phyloP scores from a whole-genome alignment of 257 asterid species.

The Nyctanthes arbortristis region DNA sequence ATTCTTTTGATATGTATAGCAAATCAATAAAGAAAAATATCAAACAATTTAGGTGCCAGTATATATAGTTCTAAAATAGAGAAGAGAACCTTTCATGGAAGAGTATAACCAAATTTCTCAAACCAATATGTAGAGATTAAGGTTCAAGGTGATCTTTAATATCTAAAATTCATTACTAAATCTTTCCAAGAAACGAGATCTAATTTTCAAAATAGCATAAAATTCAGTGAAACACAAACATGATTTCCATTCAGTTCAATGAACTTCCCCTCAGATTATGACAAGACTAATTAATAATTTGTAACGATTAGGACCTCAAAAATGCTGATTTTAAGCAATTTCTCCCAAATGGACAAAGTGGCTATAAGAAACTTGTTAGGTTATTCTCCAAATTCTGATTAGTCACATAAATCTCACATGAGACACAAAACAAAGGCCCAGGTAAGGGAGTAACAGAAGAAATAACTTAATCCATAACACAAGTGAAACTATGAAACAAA shows the following conservation, averaged over 20 bases:
- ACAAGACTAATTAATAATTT: too few species aligned
- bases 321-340: not conserved
- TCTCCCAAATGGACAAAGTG: not conserved
- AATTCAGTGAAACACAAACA: not conserved
- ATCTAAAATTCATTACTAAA: not conserved
- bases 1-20: not conserved
- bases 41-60: not conserved
- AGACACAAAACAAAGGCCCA: not conserved
- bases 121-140: not conserved
- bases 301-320: too few species aligned
- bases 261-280: too few species aligned
- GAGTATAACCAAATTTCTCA: not conserved
- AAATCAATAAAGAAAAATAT: not conserved
- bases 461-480: slow-evolving; percentile 2
- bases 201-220: not conserved
- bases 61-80: not conserved
- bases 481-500: not conserved
- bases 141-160: not conserved
- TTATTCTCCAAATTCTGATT: not conserved
- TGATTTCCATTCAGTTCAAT: not conserved
- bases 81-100: not conserved
- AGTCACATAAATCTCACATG: not conserved
- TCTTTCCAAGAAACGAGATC: not conserved
- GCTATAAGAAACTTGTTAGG: not conserved
- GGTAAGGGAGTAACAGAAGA: not conserved